Evolutionary conservation across 1,139 yeast species (phyloP), one percentile per base, ranked within the genome.

Genomic region (Waltiozyma solani): DNA sequence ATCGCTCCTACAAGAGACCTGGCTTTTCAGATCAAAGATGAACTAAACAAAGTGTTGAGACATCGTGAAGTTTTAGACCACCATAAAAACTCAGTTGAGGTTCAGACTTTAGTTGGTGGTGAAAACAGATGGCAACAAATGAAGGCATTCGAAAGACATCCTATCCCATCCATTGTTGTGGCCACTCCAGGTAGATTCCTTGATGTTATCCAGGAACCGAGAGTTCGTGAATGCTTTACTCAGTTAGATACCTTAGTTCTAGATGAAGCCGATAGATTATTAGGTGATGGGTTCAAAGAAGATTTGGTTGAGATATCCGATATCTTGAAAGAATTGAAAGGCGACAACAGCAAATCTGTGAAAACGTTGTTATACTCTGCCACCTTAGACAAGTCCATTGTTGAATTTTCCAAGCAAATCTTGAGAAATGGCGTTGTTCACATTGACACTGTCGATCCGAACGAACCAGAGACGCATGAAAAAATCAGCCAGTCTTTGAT

Each of bases 1-100:
- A 71, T 89, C 44, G 81, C 94, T 1, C 97, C 97, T 34, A 87
- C 97, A 8, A 76, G 97, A 64, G 96, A 89, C 60, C 70, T 89
- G 51, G 96, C 96, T 11, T 69, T 74, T 51, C 97, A 89, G 61
- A 86, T 85, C 49, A 74, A 77, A 47, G 71, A 71, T 37, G 95
- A 87, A 49, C 64, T 77, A 39, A 60, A 65, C 37, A 76, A 73
- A 47, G 60, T 77, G 22, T 43, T 46, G n/a, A 40, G 48, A 13
- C 53, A 56, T 34, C 47, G 49, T 29, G 55, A 51, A n/a, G 47
- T 62, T 38, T 59, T 57, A 34, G 51, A 62, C 42, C 57, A 62
- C 32, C 37, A 51, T 12, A 47, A 63, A 34, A 51, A 57, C 18
- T 61, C 66, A 32, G 59, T 63, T 32, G 58, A 66, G 41, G 42